Evolutionary conservation across 2,329 filamentous ascomycete species (phyloP), one percentile per base, ranked within the genome.

Genomic region (Arthroderma uncinatum): DNA sequence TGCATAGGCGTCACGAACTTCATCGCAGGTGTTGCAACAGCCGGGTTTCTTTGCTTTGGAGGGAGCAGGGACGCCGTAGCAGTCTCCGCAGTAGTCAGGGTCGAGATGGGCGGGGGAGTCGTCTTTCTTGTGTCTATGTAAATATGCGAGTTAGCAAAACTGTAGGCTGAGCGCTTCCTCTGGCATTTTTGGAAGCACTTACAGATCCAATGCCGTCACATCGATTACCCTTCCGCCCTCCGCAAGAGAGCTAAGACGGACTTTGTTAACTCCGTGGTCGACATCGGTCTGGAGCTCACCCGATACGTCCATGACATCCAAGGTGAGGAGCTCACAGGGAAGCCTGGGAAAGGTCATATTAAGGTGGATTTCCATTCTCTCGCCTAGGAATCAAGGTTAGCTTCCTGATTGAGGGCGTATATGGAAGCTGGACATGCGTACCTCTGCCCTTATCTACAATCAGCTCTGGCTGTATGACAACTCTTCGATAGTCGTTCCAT

Each of bases 281-380:
- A 98, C 87, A 55, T 92, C 93, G 65, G 91, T 88, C 72, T 98
- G 93, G 68, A 96, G 87, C 73, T 98, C 93, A 62, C 93, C 93
- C 21, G 90, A 95, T 25, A 97, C 92, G 74, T 98, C 93, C 93
- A 98, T 98, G 57, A 98, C 92, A 71, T 98, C 93, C 65, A 98
- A 84, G 10, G 93, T 96, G 63, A 97, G 79, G 54, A 98, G 83
- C 73, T 97, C 92, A 76, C 93, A 98, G 8, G 93, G 93, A 64
- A 98, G 82, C 61, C 85, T 84, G 8, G 93, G 93, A 71, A 98
- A 98, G 50, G 89, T 93, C 59, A 98, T 85, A 76, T 98, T 98
- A 73, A 98, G 82, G 71, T 95, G 90, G 63, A 98, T 98, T 72
- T 97, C 93, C 92, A 98, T 97, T 73, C 92, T 89, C 79, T 98